These are phyloP conservation scores for Fusarium staphyleae DNA, from an alignment of 2,329 filamentous ascomycete species.

Conservation along the genomic window DNA sequence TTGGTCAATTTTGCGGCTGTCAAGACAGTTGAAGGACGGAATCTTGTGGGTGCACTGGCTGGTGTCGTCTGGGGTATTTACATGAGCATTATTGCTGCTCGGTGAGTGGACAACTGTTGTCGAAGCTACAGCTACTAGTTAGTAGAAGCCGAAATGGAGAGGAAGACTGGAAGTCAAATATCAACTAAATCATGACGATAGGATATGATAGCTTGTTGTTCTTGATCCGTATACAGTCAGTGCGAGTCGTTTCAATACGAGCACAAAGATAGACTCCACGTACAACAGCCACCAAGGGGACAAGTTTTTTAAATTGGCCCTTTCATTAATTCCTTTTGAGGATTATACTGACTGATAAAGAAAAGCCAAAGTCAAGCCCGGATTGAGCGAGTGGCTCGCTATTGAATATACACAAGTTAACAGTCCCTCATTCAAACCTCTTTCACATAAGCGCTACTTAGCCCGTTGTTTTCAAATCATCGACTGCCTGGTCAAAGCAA, in stretches of 20 bases:
- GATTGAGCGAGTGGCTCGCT: neutral
- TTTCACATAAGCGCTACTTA: too few species aligned
- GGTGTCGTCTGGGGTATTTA: slow-evolving; percentile 80
- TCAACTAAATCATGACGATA: neutral
- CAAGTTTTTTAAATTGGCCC: neutral
- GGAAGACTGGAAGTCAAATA: neutral
- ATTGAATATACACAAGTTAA: neutral
- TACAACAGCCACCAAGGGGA: neutral
- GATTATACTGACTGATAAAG: neutral
- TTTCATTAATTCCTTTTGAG: neutral
- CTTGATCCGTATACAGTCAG: neutral
- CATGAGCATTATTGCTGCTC: slow-evolving; percentile 67
- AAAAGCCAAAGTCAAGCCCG: neutral
- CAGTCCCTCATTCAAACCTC: neutral
- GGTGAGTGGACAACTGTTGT: slow-evolving; percentile 19
- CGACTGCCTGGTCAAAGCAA: neutral
- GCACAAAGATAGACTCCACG: neutral
- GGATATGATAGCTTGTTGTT: neutral
- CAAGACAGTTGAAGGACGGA: slow-evolving; percentile 73
- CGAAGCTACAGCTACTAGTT: neutral
- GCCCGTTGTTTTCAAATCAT: neutral
- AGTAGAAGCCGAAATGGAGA: neutral
- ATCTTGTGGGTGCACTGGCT: slow-evolving; percentile 74
- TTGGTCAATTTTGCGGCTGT: slow-evolving; percentile 72
- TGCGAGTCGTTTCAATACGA: too few species aligned